Conservation (phyloP, 2,329 filamentous ascomycete genomes). For the Cytospora mali region DNA sequence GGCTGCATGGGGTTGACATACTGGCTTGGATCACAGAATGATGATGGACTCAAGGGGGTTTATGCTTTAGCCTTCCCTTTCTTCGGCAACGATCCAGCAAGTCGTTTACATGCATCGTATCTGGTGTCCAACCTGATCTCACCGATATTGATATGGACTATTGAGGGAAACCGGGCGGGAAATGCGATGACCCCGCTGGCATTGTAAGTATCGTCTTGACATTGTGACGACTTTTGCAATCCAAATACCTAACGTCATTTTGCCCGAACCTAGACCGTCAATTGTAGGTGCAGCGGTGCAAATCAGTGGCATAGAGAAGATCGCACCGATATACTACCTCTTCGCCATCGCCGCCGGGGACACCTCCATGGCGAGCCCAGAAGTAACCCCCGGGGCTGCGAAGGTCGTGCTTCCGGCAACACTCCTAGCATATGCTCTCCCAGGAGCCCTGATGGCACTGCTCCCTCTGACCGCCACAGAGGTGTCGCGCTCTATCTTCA, state of each 20-base stretch:
- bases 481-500: conserved; percentile 19
- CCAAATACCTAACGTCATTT: background rate
- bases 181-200: background rate
- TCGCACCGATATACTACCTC: conserved; percentile 25
- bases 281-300: conserved; percentile 4
- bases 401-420: conserved; percentile 17
- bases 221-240: background rate
- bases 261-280: background rate
- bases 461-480: conserved; percentile 24
- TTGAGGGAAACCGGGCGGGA: conserved; percentile 10
- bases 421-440: conserved; percentile 14
- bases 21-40: conserved; percentile 3
- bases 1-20: conserved; percentile 3
- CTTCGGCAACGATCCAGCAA: conserved; percentile 8
- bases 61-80: conserved; percentile 14
- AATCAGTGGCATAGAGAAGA: conserved; percentile 15
- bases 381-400: conserved; percentile 4
- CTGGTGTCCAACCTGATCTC: conserved; percentile 15
- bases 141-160: conserved; percentile 25
- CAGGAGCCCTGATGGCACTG: conserved; percentile 9
- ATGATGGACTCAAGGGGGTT: background rate
- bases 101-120: conserved; percentile 3
- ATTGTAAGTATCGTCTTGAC: conserved; percentile 8
- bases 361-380: background rate
- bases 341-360: background rate